Base-by-base conservation (phyloP, 495 filamentous ascomycete genomes). In the Cenococcum geophilum region DNA sequence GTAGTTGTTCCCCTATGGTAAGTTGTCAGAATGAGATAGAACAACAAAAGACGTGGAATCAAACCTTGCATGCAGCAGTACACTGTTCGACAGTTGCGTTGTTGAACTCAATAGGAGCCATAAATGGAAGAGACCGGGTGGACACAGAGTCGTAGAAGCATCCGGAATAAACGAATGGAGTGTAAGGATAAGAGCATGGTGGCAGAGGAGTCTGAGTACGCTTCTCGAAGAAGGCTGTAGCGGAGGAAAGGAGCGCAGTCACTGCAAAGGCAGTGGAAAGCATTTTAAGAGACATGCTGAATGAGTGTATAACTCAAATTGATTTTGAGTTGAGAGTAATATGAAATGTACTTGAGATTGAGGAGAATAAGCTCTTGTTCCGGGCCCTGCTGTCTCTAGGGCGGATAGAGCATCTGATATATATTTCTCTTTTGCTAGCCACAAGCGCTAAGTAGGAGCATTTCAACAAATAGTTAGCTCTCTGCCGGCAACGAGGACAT, bases 61-160 rank as follows among this genome's bases (percentile, higher is more conserved):
- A 27, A 23, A 52, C 79, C 70, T 82, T 83, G 74, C 80, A 83
- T 55, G 75, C 74, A 54, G 79, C 73, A 43, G 75, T 73, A 61
- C 80, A 82, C 21, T 58, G 70, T 71, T 83, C 79, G 25, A 80
- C 71, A 0, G 79, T 82, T 73, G 78, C 79, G 60, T 75, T 73
- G 48, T 76, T 55, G 35, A 62, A 65, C 58, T 71, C 55, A 20
- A 73, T 67, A 10, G 55, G 61, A 59, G 74, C 73, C 48, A 73
- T 72, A 63, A 76, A 78, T 53, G 65, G 70, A 9, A 83, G 73
- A 36, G 77, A 62, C 11, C 74, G 68, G 10, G 62, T 61, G 23
- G 37, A 66, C 35, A 72, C 72, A 14, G 58, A 61, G 37, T 81
- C 77, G 43, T 62, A 34, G 71, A 74, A 83, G 68, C 80, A 83